phyloP scores from a whole-genome alignment of 768 basidiomycete genomes.

The Tulasnella sp. region DNA sequence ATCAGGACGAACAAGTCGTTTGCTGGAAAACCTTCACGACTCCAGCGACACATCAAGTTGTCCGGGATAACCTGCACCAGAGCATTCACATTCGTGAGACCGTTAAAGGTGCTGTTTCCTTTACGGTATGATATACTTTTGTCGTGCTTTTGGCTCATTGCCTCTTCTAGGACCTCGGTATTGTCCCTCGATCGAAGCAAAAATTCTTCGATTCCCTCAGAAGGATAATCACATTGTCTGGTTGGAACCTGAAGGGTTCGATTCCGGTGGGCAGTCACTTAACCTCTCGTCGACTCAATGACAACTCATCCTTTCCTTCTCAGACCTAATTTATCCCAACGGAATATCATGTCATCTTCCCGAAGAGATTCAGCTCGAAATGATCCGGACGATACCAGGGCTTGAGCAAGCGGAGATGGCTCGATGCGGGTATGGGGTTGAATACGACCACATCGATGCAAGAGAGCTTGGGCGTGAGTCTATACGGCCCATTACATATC shows the following conservation, averaged over 20 bases:
- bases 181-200: conserved; percentile 83
- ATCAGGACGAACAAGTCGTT: conserved; percentile 57
- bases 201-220: conserved; percentile 65
- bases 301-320: not conserved
- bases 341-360: conserved; percentile 83
- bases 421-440: conserved; percentile 81
- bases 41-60: conserved; percentile 56
- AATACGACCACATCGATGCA: conserved; percentile 86
- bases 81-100: conserved; percentile 84
- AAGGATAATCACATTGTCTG: conserved; percentile 65
- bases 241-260: conserved; percentile 89
- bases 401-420: conserved; percentile 77
- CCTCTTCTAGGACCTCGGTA: conserved; percentile 62
- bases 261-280: conserved; percentile 45
- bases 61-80: conserved; percentile 61
- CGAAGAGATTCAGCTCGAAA: conserved; percentile 67
- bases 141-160: not conserved
- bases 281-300: not conserved
- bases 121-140: not conserved
- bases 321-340: conserved; percentile 82
- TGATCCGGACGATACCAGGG: conserved; percentile 78
- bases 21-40: conserved; percentile 71
- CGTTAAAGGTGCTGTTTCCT: conserved; percentile 48
- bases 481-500: not conserved
- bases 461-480: conserved; percentile 54